Evolutionary conservation across 345 rosid species (phyloP).

Genomic region (Murraya paniculata): DNA sequence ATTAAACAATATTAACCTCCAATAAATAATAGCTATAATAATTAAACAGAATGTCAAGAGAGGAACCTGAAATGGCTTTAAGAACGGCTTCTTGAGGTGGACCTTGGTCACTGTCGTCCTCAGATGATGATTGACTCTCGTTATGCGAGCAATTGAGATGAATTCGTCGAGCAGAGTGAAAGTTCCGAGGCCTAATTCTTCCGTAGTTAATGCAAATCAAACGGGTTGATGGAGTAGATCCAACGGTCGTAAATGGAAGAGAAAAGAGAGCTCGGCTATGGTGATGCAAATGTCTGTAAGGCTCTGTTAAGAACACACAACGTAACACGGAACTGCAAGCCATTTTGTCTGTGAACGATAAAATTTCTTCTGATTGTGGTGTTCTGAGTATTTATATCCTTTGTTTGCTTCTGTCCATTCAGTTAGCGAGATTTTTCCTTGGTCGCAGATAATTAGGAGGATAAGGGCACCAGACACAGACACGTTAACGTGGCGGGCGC

Average conservation of each 20-base stretch:
- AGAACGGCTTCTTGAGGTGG: conserved; percentile 96
- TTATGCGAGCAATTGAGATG: conserved; percentile 42
- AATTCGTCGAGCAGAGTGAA: conserved; percentile 15
- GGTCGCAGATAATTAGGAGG: not conserved
- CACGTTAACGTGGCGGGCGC: not conserved
- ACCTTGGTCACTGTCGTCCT: conserved; percentile 55
- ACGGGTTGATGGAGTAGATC: conserved; percentile 24
- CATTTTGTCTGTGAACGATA: conserved; percentile 32
- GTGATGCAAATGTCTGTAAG: conserved; percentile 39
- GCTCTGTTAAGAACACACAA: conserved; percentile 50
- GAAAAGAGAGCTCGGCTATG: conserved; percentile 29
- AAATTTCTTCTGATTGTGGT: not conserved
- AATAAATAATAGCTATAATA: not conserved
- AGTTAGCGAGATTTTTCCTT: conserved; percentile 6
- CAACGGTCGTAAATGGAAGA: conserved; percentile 24
- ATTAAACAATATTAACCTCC: not conserved
- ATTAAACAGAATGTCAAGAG: not conserved
- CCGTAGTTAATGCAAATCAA: conserved; percentile 25
- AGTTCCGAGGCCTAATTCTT: conserved; percentile 33
- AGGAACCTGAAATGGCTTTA: conserved; percentile 85
- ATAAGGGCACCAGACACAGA: not conserved
- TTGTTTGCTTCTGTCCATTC: not conserved
- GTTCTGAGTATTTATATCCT: conserved; percentile 14
- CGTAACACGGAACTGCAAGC: conserved; percentile 73
- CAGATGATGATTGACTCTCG: conserved; percentile 14